phyloP scores from a whole-genome alignment of 768 basidiomycete genomes.

The Lentinus brumalis region DNA sequence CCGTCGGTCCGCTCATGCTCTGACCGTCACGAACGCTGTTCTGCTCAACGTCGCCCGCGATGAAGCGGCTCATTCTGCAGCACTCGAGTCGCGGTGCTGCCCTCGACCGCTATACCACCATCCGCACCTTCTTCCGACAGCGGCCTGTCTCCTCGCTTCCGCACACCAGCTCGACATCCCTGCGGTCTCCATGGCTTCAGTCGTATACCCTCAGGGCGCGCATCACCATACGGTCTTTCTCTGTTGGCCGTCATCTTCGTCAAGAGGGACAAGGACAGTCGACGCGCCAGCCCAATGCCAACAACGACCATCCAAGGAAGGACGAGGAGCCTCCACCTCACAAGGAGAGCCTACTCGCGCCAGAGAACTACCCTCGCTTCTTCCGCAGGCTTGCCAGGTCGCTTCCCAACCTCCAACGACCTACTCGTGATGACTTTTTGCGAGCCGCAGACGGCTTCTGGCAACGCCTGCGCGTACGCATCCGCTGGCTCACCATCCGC shows the following conservation, averaged over 20 bases:
- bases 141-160: conserved; percentile 18
- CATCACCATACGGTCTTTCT: neutral
- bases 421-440: conserved; percentile 88
- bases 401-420: conserved; percentile 74
- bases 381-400: conserved; percentile 78
- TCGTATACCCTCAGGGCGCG: neutral
- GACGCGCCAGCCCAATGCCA: neutral
- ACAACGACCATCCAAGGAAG: neutral
- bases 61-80: conserved; percentile 17
- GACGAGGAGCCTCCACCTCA: neutral
- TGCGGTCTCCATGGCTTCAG: neutral
- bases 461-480: conserved; percentile 85
- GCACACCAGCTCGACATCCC: neutral
- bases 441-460: conserved; percentile 87
- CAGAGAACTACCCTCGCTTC: conserved; percentile 78
- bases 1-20: neutral
- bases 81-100: conserved; percentile 29
- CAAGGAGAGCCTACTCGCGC: conserved; percentile 12
- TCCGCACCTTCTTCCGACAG: conserved; percentile 57
- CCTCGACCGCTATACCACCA: conserved; percentile 59
- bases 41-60: conserved; percentile 7
- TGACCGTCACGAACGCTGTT: neutral
- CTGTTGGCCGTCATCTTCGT: neutral
- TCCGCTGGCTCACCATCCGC: conserved; percentile 96
- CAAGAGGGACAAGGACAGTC: neutral